Conservation (phyloP, 306 rosid genomes). For the Fagus crenata region DNA sequence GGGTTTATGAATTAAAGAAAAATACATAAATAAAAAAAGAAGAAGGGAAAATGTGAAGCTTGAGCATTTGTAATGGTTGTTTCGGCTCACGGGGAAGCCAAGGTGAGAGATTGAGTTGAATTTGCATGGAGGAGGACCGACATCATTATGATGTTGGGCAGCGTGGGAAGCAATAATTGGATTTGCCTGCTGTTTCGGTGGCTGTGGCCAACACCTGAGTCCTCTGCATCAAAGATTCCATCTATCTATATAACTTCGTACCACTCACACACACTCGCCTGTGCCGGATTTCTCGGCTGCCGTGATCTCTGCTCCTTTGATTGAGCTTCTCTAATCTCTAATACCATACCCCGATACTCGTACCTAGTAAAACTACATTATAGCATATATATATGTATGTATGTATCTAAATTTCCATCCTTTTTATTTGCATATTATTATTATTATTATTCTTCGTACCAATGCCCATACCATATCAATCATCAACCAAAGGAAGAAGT, state of each 20-base stretch:
- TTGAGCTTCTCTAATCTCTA: neutral
- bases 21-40: too few species aligned
- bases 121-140: neutral
- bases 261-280: neutral
- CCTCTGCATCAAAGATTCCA: constrained; percentile 8
- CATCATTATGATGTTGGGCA: constrained; percentile 38
- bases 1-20: too few species aligned
- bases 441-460: too few species aligned
- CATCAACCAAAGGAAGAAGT: too few species aligned
- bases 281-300: constrained; percentile 31
- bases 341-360: too few species aligned
- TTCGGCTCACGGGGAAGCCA: constrained; percentile 1
- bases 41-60: too few species aligned
- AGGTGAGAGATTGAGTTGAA: neutral
- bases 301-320: constrained; percentile 21
- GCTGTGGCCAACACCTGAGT: constrained; percentile 7
- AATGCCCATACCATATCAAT: too few species aligned
- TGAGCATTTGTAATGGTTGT: neutral
- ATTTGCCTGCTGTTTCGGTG: constrained; percentile 9
- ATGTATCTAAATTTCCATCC: too few species aligned
- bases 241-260: neutral
- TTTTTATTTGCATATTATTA: too few species aligned
- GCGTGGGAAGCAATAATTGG: constrained; percentile 42
- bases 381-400: too few species aligned
- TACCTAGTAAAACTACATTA: too few species aligned